Evolutionary conservation across 2,329 filamentous ascomycete species (phyloP), one percentile per base, ranked within the genome.

Genomic region (Ophiostoma sp.): DNA sequence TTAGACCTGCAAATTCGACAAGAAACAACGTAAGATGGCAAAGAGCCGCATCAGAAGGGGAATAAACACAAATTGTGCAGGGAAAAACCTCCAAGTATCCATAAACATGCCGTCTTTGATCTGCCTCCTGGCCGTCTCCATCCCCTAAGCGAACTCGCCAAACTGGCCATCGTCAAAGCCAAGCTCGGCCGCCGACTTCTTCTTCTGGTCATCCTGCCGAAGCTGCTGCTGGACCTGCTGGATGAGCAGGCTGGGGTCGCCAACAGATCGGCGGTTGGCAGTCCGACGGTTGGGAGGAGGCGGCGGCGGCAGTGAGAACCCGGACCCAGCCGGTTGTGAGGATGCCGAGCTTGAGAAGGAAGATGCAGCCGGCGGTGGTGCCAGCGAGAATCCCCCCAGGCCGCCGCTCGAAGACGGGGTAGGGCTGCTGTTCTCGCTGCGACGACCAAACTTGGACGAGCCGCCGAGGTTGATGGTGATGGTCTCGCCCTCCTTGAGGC

Each of bases 151-250:
- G 79, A 96, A 96, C 78, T 96, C 92, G 27, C 91, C 92, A 84
- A 93, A 93, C 75, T 94, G 89, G 1, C 92, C 92, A 76, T 96
- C 91, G 74, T 96, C 92, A 74, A 95, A 95, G 0, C 91, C 91
- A 72, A 94, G 75, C 69, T 92, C 88, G 16, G 72, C 72, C 0
- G 72, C 74, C 79, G 80, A 74, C 80, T 82, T 76, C 81, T 83
- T 74, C 79, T 77, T 74, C 67, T 86, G 84, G 77, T 87, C 83
- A 67, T 42, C n/a, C 44, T 42, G 40, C 14, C 18, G 40, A 11
- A 18, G 47, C 66, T 55, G 63, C 65, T 68, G 60, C 18, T 66
- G 65, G 42, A 58, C 64, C 6, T 62, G 65, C 8, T 69, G 52
- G 9, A 66, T 65, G 0, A 73, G 63, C 1, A 66, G 11, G 62